These are phyloP conservation scores for Neurospora sp. DNA, from an alignment of 495 filamentous ascomycete species.

Conservation along the genomic window DNA sequence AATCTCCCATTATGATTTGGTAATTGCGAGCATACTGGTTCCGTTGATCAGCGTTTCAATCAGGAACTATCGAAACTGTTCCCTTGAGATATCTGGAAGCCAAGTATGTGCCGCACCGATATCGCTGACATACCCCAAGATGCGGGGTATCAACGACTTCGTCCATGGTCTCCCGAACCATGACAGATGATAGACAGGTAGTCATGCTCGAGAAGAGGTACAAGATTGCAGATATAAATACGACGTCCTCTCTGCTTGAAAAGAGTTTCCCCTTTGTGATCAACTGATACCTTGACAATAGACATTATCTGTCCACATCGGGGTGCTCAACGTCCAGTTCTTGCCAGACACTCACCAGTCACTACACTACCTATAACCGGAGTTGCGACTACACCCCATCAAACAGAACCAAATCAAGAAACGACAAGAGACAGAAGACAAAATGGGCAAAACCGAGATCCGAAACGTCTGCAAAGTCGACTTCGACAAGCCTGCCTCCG, in stretches of 20 bases:
- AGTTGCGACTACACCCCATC: neutral
- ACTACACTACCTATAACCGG: neutral
- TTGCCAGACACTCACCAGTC: neutral
- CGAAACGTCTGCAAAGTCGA: conserved; percentile 69
- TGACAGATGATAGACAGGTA: neutral
- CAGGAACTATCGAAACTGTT: neutral
- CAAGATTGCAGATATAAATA: neutral
- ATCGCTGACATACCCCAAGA: neutral
- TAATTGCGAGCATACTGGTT: neutral
- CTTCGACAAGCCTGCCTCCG: conserved; percentile 62
- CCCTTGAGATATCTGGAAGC: neutral
- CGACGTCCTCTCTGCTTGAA: neutral
- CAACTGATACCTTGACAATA: neutral
- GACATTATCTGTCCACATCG: neutral
- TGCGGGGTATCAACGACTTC: neutral
- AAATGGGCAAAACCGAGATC: conserved; percentile 35
- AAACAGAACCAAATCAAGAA: neutral
- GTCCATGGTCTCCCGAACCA: no score
- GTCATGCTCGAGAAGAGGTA: neutral
- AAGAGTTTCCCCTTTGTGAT: neutral
- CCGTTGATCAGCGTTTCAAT: neutral
- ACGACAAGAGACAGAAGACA: neutral
- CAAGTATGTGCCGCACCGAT: neutral
- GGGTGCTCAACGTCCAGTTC: neutral
- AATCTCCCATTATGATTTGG: neutral